Percentiles rank a stretch among this genome's conserved stretches.
These are phyloP conservation scores for Fonsecaea multimorphosa DNA, from an alignment of 2,329 filamentous ascomycete genomes.

Conservation along the genomic window DNA sequence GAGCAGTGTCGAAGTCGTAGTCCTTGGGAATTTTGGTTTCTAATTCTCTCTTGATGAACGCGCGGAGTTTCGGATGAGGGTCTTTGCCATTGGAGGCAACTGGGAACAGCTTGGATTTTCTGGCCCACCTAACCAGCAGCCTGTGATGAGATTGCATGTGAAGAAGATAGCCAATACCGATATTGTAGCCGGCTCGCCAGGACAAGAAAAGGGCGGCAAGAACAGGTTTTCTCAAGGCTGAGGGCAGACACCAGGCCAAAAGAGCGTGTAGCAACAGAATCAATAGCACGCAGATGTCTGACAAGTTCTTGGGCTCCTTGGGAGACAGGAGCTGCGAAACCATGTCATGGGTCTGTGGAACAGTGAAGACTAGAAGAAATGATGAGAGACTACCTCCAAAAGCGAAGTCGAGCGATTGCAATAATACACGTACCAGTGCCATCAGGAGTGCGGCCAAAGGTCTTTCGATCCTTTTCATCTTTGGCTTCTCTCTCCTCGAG, in stretches of 20 bases:
- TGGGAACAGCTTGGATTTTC: constrained; percentile 84
- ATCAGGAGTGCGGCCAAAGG: constrained; percentile 87
- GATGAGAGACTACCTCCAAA: neutral
- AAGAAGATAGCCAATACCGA: constrained; percentile 88
- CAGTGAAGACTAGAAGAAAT: constrained; percentile 76
- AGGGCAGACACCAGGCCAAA: constrained; percentile 74
- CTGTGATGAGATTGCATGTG: constrained; percentile 89
- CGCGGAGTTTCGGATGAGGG: constrained; percentile 80
- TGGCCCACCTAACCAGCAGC: constrained; percentile 84
- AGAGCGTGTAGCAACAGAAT: constrained; percentile 78
- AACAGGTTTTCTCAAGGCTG: constrained; percentile 71
- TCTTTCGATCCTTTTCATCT: constrained; percentile 68
- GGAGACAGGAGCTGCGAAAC: constrained; percentile 96
- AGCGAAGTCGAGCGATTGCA: neutral
- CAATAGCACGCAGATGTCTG: constrained; percentile 78
- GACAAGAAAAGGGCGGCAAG: constrained; percentile 87
- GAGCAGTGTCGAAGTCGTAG: constrained; percentile 90
- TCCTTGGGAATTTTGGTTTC: constrained; percentile 94
- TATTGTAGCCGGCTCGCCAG: constrained; percentile 92
- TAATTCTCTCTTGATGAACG: constrained; percentile 83
- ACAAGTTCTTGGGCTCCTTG: constrained; percentile 91
- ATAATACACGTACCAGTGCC: constrained; percentile 75
- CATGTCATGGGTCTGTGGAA: constrained; percentile 98
- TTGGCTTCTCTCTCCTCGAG: constrained; percentile 52
- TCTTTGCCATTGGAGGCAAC: constrained; percentile 80